Base-by-base conservation (phyloP, 2,329 filamentous ascomycete species). In the Aspergillaceae sp. region DNA sequence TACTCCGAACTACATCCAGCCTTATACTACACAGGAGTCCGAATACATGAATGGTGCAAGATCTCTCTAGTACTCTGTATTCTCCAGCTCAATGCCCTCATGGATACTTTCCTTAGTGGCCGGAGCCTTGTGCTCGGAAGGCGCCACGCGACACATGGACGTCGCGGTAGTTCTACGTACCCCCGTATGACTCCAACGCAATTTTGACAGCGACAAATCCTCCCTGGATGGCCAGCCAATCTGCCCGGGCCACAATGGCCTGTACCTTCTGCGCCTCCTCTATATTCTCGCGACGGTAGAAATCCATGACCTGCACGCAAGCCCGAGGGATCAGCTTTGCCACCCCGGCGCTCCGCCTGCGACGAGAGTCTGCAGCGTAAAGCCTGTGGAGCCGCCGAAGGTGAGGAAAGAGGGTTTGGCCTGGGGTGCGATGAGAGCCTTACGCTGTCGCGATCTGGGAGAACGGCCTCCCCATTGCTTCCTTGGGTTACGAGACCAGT, bases 161-260 rank as follows among this genome's bases (percentile, higher is more conserved):
- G 74, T 49, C 88, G 78, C 4, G 87, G 86, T 63, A 81, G 80
- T 3, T 84, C 86, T 29, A 87, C 87, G 63, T 94, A 94, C 42
- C 87, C 87, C 61, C 80, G 88, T 88, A 88, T 54, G 74, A 80
- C 72, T 92, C 82, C 56, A 94, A 82, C 7, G 84, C 86, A 54
- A 79, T 80, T 75, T 94, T 94, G 26, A 88, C 92, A n/a, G 86
- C 87, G 1, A 87, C 83, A 57, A 92, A 88, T 40, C 86, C 86
- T 0, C 84, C 76, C 71, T 89, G 89, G 51, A 87, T 92, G 45
- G 91, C 72, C 38, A 83, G 81, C 87, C 87, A 94, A 67, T 94
- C 87, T 30, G 83, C 83, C 61, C 81, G 82, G 58, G 83, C 83
- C 51, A 94, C 77, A n/a, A 83, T 68, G 66, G 84, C 86, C 64